Conservation (phyloP, 345 rosid genomes). For the Zanthoxylum bungeanum region DNA sequence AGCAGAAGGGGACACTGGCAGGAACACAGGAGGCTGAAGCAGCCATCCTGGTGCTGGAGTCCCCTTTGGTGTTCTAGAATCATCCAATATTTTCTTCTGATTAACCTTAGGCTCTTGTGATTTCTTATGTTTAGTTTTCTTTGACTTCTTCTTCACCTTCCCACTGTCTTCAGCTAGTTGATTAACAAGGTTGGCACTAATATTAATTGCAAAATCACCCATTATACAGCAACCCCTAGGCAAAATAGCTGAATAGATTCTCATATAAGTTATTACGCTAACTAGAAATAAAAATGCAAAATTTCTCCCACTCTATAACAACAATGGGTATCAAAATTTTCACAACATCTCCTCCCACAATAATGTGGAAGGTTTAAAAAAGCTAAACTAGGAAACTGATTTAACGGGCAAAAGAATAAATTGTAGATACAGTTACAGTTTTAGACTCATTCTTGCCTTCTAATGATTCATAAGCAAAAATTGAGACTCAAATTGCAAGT, state of each 20-base stretch:
- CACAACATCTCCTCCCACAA: not conserved
- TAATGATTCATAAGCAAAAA: not conserved
- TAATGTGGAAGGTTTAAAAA: not conserved
- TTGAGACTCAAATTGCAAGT: not conserved
- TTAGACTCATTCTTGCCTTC: too few species aligned
- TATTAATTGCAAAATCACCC: conserved; percentile 82
- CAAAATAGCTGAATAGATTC: conserved; percentile 14
- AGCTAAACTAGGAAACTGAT: not conserved
- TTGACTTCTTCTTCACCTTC: conserved; percentile 57
- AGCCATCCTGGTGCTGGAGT: conserved; percentile 48
- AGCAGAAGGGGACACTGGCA: conserved; percentile 46
- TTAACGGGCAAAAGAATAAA: not conserved
- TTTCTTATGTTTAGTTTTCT: conserved; percentile 54
- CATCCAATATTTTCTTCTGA: conserved; percentile 40
- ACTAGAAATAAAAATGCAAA: not conserved
- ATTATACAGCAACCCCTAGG: conserved; percentile 24
- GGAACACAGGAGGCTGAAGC: conserved; percentile 53
- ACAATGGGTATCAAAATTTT: not conserved
- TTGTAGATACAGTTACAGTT: not conserved
- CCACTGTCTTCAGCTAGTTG: conserved; percentile 48
- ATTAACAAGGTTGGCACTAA: conserved; percentile 63
- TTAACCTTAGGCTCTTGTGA: conserved; percentile 40
- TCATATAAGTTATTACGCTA: not conserved
- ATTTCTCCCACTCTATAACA: not conserved
- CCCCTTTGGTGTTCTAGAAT: conserved; percentile 42